Evolutionary conservation across 2,329 filamentous ascomycete genomes (phyloP).

Genomic region (Paradendryphiella salina): DNA sequence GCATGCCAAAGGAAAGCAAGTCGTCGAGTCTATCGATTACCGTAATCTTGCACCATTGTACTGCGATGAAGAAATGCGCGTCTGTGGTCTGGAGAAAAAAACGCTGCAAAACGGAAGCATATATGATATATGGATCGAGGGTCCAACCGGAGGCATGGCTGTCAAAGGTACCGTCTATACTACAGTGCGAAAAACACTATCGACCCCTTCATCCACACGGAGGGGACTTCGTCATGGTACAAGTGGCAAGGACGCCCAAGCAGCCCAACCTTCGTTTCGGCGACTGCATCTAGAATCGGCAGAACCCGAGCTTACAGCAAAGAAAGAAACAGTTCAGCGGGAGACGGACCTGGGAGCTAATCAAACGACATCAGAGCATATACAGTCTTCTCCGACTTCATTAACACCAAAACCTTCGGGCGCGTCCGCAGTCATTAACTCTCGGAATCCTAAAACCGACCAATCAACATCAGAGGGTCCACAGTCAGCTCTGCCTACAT

Average conservation of each 20-base stretch:
- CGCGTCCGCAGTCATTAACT: too few species aligned
- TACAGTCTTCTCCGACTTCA: too few species aligned
- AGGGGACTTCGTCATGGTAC: too few species aligned
- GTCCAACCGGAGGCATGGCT: conserved; percentile 48
- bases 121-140: conserved; percentile 50
- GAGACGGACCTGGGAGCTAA: too few species aligned
- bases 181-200: background rate
- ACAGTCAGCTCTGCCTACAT: background rate
- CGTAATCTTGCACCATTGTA: conserved; percentile 81
- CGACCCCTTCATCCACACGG: background rate
- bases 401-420: too few species aligned
- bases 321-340: background rate
- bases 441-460: too few species aligned
- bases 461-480: too few species aligned
- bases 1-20: conserved; percentile 21
- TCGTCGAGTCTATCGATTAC: conserved; percentile 68
- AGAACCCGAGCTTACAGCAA: background rate
- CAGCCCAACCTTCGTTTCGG: too few species aligned
- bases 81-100: conserved; percentile 65
- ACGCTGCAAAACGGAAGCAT: conserved; percentile 18
- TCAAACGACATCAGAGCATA: background rate
- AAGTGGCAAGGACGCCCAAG: too few species aligned
- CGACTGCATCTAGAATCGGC: too few species aligned
- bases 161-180: conserved; percentile 49
- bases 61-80: conserved; percentile 67